Evolutionary conservation across 129 eudicot species (phyloP).

Genomic region (Flaveria ramosissima): DNA sequence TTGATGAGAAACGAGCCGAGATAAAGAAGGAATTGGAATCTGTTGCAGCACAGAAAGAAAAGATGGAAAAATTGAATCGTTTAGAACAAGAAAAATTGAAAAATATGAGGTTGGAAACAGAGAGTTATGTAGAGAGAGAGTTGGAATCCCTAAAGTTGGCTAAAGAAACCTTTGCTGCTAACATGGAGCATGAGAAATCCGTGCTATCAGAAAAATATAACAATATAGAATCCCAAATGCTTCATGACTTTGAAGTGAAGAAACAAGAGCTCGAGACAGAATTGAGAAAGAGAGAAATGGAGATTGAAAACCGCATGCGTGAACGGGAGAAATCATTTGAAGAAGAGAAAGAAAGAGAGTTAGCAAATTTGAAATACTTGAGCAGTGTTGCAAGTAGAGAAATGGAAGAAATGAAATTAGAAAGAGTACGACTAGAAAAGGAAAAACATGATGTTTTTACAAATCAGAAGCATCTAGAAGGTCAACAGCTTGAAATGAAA

Average conservation of each 20-base stretch:
- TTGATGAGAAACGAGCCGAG: conserved; percentile 74
- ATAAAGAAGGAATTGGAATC: conserved; percentile 56
- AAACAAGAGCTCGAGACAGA: conserved; percentile 74
- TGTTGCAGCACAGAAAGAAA: conserved; percentile 49
- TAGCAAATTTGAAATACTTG: conserved; percentile 50
- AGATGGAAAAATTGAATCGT: conserved; percentile 56
- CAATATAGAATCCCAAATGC: conserved; percentile 61
- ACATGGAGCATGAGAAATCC: conserved; percentile 73
- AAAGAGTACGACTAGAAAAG: conserved; percentile 55
- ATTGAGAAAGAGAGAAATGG: conserved; percentile 57
- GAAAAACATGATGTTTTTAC: conserved; percentile 57
- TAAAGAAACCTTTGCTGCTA: conserved; percentile 78
- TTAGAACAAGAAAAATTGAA: conserved; percentile 73
- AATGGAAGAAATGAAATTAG: conserved; percentile 84
- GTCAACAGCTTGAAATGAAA: conserved; percentile 72
- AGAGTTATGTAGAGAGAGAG: conserved; percentile 65
- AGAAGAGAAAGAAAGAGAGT: conserved; percentile 68
- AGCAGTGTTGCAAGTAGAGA: conserved; percentile 69
- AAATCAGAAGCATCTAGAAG: conserved; percentile 71
- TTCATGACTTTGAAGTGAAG: conserved; percentile 67
- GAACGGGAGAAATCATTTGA: conserved; percentile 63
- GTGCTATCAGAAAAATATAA: conserved; percentile 51
- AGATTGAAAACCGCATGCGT: conserved; percentile 49
- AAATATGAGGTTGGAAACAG: conserved; percentile 58
- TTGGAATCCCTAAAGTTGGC: conserved; percentile 64